Evolutionary conservation across 176 grass and related monocot genomes (phyloP).

Genomic region (Triticum urartu): DNA sequence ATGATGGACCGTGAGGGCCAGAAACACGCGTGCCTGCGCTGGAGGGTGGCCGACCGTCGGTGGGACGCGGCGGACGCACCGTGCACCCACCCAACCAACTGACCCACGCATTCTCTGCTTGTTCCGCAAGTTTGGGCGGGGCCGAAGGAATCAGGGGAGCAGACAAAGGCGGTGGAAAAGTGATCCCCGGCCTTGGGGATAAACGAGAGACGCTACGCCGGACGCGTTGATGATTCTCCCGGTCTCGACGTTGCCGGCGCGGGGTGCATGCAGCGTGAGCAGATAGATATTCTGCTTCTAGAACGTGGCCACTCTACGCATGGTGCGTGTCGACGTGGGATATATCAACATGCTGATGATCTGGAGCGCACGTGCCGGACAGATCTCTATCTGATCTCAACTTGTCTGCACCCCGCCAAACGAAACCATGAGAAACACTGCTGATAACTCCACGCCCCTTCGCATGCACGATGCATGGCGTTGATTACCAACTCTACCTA

Average conservation of each 20-base stretch:
- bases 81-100: not conserved
- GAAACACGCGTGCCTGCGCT: not conserved
- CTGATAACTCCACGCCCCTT: no score
- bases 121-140: no score
- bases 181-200: no score
- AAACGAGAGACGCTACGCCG: no score
- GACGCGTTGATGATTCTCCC: no score
- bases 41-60: not conserved
- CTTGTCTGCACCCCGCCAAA: not conserved
- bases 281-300: not conserved
- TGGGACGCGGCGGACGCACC: not conserved
- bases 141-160: no score
- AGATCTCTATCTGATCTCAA: not conserved
- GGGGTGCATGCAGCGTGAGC: no score
- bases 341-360: not conserved
- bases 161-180: no score
- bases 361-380: not conserved
- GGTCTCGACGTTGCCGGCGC: no score
- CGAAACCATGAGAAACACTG: no score
- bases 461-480: not conserved
- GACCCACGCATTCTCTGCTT: no score
- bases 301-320: not conserved
- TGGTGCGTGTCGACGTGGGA: not conserved
- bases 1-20: not conserved
- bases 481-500: no score